A percentile compares a stretch with the other conserved stretches of the same genome.
phyloP scores from a whole-genome alignment of 495 filamentous ascomycete genomes.

The Neurospora sp. region DNA sequence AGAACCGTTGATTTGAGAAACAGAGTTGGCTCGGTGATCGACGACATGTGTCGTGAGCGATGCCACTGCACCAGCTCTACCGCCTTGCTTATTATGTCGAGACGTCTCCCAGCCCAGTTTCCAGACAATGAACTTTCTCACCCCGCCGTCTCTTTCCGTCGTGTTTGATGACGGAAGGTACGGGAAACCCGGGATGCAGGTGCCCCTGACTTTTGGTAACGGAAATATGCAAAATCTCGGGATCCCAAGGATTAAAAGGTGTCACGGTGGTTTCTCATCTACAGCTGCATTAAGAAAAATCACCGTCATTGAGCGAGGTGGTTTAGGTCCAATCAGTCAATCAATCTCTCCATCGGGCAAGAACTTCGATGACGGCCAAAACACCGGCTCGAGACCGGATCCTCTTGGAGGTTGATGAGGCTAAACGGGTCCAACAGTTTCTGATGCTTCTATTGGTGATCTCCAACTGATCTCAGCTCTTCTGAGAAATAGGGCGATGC shows the following conservation, averaged over 20 bases:
- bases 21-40: background rate
- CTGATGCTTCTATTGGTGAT: background rate
- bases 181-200: background rate
- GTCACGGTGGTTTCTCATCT: background rate
- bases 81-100: background rate
- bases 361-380: background rate
- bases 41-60: background rate
- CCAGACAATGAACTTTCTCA: background rate
- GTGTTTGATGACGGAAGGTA: background rate
- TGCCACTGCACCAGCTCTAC: background rate
- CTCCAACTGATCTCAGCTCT: background rate
- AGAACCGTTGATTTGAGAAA: background rate
- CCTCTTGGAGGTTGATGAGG: background rate
- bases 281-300: background rate
- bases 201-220: background rate
- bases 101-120: background rate
- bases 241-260: background rate
- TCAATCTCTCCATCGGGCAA: background rate
- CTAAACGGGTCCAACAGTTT: background rate
- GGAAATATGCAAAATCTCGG: background rate
- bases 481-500: background rate
- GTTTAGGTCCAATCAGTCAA: background rate
- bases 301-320: background rate
- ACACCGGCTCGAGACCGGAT: background rate
- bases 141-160: background rate